Evolutionary conservation across 208 protist genomes (phyloP), one percentile per base, ranked within the genome.

Genomic region (Wallacemonas rigidus): DNA sequence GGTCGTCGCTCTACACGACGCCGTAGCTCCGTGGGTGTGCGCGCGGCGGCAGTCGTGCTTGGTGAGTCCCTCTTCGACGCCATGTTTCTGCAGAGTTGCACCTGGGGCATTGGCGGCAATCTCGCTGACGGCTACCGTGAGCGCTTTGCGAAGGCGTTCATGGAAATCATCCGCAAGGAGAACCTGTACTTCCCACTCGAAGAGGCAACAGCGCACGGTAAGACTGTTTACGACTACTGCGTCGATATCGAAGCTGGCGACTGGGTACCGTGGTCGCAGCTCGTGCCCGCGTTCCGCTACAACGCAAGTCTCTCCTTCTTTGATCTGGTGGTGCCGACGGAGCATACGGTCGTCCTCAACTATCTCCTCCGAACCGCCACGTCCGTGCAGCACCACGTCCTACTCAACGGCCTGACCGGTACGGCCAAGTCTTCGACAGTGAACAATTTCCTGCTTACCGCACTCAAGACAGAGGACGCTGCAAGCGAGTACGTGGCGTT

Each of bases 101-200:
- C 98, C 41, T 99, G 98, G 98, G 90, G 94, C 44, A 48, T 99
- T 11, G 98, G 98, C 57, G 96, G 88, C 39, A 98, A 97, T 77
- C 71, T 98, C 68, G 86, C 86, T 43, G 97, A 96, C 68, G 72
- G 75, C 14, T 90, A 81, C 38, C 87, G 97, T 57, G 85, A 81
- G 15, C 69, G 74, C 35, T 99, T 98, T 74, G 93, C 89, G 60
- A 47, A 68, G 15, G 86, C 85, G 75, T 76, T 94, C 48, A 84
- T 90, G 63, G 64, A 86, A 40, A 48, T 92, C 6, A 88, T 98
- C 62, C 80, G 75, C 26, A 77, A 74, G 60, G 68, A 80, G 56
- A 67, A 88, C 53, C 88, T 96, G 14, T 74, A 82, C 68, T 89
- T 91, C 78, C 82, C 88, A 35, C 12, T 53, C 39, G 50, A 40